Conservation (phyloP, 306 rosid species). For the Glycine latifolia region DNA sequence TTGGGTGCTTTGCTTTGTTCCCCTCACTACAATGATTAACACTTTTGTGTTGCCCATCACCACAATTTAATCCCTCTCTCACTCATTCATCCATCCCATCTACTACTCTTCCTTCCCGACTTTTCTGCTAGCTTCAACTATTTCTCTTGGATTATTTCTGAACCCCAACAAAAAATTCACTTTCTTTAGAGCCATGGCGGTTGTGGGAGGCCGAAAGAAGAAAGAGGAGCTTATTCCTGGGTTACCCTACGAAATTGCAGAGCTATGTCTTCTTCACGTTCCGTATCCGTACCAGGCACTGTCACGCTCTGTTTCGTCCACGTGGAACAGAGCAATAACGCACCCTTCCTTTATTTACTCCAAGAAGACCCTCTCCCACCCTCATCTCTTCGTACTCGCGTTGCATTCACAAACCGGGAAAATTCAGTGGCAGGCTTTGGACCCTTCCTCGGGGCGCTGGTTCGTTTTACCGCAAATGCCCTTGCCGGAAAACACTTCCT, state of each 20-base stretch:
- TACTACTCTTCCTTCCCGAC: too few relatives aligned
- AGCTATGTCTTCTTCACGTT: slow-evolving; percentile 70
- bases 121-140: too few relatives aligned
- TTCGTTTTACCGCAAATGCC: slow-evolving; percentile 66
- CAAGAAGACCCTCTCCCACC: slow-evolving; percentile 48
- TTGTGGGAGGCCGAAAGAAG: background rate
- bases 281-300: slow-evolving; percentile 70
- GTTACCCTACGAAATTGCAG: slow-evolving; percentile 67
- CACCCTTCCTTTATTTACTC: slow-evolving; percentile 48
- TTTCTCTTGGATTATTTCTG: too few relatives aligned
- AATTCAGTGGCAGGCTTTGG: slow-evolving; percentile 69
- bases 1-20: too few relatives aligned
- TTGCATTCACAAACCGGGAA: slow-evolving; percentile 50
- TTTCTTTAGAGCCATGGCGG: background rate
- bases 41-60: too few relatives aligned
- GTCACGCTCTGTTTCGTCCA: slow-evolving; percentile 64
- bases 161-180: too few relatives aligned
- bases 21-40: background rate
- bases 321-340: slow-evolving; percentile 68
- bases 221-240: slow-evolving; percentile 59
- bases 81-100: too few relatives aligned
- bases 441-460: slow-evolving; percentile 71
- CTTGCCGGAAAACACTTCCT: background rate
- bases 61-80: too few relatives aligned
- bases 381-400: slow-evolving; percentile 63